Evolutionary conservation across 1,284 basidiomycete genomes (phyloP), one percentile per base, ranked within the genome.

Genomic region (Malassezia pachydermatis): DNA sequence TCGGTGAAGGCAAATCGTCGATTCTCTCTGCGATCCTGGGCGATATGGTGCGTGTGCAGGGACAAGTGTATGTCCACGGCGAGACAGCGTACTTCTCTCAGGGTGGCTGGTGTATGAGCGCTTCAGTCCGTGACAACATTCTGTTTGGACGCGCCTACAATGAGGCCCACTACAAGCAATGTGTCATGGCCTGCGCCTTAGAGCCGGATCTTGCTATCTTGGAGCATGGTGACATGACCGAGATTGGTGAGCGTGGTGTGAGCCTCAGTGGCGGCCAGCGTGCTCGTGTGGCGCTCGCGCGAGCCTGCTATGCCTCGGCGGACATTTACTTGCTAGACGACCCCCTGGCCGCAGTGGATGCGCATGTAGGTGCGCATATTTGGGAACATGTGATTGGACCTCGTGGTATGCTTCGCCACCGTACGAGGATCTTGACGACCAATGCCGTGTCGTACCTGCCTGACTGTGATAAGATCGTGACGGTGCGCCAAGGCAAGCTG

Each of bases 311-410:
- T 42, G 54, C 62, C 0, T 74, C 78, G 0, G 79, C 84, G 0
- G 80, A 83, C 51, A 79, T 87, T 29, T 77, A 87, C 24, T 71
- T 78, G 9, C 72, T 79, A 8, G 77, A 78, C 52, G 77, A 78
- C 55, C 76, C 77, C 2, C 76, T 86, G 1, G 58, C 58, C 4
- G 57, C 60, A 11, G 58, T 62, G 11, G 61, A 87, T 59, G 81
- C 83, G 16, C 84, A 86, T 63, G 84, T 86, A n/a, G 70, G 67
- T 16, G 46, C 54, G 25, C 73, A 73, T 53, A 67, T 73, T 45
- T 78, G 73, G 82, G 87, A 92, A 62, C 77, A 86, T 39, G 87
- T 95, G 27, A 84, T 95, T 51, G 90, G 90, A 2, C 88, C 89
- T 1, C 75, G 81, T 45, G 90, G 90, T 48, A 66, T 96, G 2